Conservation (phyloP, 148 eudicot species). For the Amaranthus cruentus region DNA sequence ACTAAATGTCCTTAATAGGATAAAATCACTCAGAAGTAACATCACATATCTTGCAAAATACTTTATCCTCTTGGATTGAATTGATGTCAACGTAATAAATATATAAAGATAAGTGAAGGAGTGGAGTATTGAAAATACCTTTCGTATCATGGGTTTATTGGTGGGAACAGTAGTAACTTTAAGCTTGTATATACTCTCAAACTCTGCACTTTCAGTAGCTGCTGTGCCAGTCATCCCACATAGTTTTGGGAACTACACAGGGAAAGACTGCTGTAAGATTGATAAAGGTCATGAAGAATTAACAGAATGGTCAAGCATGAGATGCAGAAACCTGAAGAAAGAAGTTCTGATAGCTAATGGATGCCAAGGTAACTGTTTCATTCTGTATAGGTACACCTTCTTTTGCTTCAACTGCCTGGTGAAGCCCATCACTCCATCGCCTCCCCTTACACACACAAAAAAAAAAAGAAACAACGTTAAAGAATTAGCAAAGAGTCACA, state of each 20-base stretch:
- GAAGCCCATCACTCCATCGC: conserved; percentile 99
- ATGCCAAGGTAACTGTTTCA: conserved; percentile 95
- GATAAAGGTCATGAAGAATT: conserved; percentile 7
- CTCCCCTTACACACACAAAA: conserved; percentile 57
- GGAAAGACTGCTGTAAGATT: conserved; percentile 20
- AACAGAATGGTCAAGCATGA: conserved; percentile 18
- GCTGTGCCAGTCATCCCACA: conserved; percentile 99
- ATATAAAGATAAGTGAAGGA: background rate
- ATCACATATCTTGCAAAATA: background rate
- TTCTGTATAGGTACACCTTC: conserved; percentile 95
- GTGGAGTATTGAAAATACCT: conserved; percentile 45
- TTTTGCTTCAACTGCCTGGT: conserved; percentile 99
- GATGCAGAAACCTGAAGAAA: conserved; percentile 74
- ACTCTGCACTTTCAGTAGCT: conserved; percentile 94
- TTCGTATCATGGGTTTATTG: conserved; percentile 97
- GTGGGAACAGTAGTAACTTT: conserved; percentile 96
- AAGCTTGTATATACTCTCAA: conserved; percentile 98
- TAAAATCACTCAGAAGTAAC: too few relatives aligned
- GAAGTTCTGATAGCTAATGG: conserved; percentile 97
- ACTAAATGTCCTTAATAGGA: too few relatives aligned
- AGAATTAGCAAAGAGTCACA: background rate
- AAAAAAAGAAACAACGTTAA: background rate
- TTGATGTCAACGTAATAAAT: background rate
- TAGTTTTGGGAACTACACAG: conserved; percentile 81
- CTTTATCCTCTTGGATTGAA: background rate